Conservation (phyloP, 2,329 filamentous ascomycete species). For the Aspergillus sp. region DNA sequence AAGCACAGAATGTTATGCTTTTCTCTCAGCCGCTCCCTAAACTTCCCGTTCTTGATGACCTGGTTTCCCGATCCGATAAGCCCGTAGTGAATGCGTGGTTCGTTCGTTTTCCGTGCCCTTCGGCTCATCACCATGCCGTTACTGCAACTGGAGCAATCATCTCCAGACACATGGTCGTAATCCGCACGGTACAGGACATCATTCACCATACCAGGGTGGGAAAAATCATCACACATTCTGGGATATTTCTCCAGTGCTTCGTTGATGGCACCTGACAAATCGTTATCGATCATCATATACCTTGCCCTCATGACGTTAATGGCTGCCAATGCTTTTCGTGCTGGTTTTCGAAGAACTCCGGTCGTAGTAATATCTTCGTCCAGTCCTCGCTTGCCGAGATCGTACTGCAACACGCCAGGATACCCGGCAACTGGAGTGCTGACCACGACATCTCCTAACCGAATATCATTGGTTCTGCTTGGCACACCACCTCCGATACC, state of each 20-base stretch:
- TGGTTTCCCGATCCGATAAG: conserved; percentile 30
- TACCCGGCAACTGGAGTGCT: conserved; percentile 19
- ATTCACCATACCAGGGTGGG: not conserved
- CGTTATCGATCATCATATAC: too few species aligned
- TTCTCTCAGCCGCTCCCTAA: conserved; percentile 17
- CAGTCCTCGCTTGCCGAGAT: conserved; percentile 26
- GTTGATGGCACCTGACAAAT: not conserved
- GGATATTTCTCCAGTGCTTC: not conserved
- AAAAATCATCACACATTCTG: conserved; percentile 5
- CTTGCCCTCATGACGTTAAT: not conserved
- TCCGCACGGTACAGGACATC: not conserved
- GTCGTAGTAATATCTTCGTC: conserved; percentile 24
- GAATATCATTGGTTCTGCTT: conserved; percentile 22
- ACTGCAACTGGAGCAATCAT: not conserved
- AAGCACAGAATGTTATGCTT: conserved; percentile 25
- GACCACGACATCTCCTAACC: conserved; percentile 34
- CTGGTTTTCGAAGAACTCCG: conserved; percentile 19
- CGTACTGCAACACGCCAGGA: conserved; percentile 33
- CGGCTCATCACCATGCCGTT: not conserved
- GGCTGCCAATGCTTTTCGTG: conserved; percentile 16
- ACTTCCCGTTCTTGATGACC: conserved; percentile 23
- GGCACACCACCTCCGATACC: conserved; percentile 36
- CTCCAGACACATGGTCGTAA: not conserved
- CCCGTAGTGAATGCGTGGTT: conserved; percentile 25
- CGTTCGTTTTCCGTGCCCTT: conserved; percentile 2